Evolutionary conservation across 495 filamentous ascomycete species (phyloP), one percentile per base, ranked within the genome.

Genomic region (Barbatosphaeria neglecta): DNA sequence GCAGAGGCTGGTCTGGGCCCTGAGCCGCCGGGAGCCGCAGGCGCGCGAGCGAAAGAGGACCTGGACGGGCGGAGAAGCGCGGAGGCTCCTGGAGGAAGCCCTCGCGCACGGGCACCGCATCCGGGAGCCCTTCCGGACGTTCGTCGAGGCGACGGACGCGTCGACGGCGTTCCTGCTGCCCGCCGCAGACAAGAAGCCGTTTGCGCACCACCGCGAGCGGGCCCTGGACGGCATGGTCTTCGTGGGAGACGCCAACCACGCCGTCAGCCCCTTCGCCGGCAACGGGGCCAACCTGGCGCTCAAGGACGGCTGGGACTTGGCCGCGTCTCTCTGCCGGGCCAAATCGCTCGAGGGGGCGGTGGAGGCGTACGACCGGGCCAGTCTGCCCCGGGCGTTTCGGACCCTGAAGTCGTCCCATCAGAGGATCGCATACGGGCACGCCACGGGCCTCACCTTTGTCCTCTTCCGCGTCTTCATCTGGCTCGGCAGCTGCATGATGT

Each of bases 241-340:
- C 44, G 57, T 72, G 20, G 69, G 69, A 1, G 66, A 72, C 40
- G 50, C 52, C 31, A 70, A 69, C 47, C 69, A 72, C 44, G 66
- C 65, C 2, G 62, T 72, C 17, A 65, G 56, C 38, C 59, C 66
- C 2, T 72, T 68, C 53, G 67, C 65, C n/a, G 65, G 65, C 13
- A 62, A 61, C 44, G 67, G 67, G 6, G 67, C 63, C 9, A 68
- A 66, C 44, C 23, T 70, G 20, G 67, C 67, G 6, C 46, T 70
- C 27, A 60, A 58, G 40, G 66, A 70, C 45, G 66, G 55, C 9
- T 68, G 62, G 59, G 60, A 67, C 24, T 46, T 68, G 28, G 66
- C 62, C 8, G 54, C 62, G 42, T 52, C 56, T 16, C 44, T 68
- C 9, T 55, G 52, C 43, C 44, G 31, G 37, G 43, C 42, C n/a